Evolutionary conservation across 345 rosid genomes (phyloP), one percentile per base, ranked within the genome.

Genomic region (Nephelium lappaceum): DNA sequence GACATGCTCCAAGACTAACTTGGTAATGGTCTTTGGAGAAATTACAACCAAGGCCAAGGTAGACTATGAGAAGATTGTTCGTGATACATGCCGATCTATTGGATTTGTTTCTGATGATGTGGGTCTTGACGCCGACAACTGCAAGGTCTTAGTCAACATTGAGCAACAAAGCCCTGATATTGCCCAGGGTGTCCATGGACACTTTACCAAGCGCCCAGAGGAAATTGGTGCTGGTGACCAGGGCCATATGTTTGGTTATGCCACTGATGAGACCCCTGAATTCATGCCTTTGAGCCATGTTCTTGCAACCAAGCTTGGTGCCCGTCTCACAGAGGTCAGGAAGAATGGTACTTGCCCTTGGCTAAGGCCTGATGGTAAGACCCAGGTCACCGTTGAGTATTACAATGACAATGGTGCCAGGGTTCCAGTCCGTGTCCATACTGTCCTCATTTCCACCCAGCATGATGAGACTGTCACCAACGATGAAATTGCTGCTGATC

Each of bases 161-260:
- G 95, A 91, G 86, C 91, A 91, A 88, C 95, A 91, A 84, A 89
- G 93, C 77, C 95, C 95, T 21, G 95, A 91, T 75, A 91, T 91
- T 73, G 93, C 95, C 76, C 94, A 89, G 76, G 92, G 94, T 76
- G 94, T 91, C 72, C 92, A 91, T 43, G 94, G 94, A 39, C 94
- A 91, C 80, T 90, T 89, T 69, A 89, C 93, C 69, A 91, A 89
- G 86, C 89, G 93, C 60, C 94, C 94, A 23, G 94, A 91, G 53
- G 94, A 91, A 67, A 88, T 91, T 39, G 95, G 95, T 69, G 95
- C 93, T 14, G 95, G 93, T 89, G 95, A 91, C 57, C 94, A 91
- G 76, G 94, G 94, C 74, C 94, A 88, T 63, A 91, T 91, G 94
- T 91, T 91, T 78, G 95, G 95, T 41, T 91, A 91, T 77, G 95